Evolutionary conservation across 371 early-diverging fungal species (phyloP).

Genomic region (Umbelopsis sp.): DNA sequence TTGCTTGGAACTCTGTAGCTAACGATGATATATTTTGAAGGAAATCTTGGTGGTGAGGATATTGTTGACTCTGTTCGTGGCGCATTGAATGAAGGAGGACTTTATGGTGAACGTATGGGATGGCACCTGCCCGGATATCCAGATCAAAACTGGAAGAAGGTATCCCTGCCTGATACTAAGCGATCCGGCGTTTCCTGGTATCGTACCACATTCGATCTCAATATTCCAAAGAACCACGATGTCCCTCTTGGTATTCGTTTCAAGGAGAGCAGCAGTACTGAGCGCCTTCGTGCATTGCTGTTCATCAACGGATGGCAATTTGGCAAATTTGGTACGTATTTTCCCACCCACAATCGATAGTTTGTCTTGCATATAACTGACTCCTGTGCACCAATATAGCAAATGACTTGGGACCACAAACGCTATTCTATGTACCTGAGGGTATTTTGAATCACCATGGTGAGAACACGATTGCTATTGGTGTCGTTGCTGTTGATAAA

Average conservation of each 20-base stretch:
- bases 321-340: constrained; percentile 9
- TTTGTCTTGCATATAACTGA: no score
- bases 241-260: constrained; percentile 22
- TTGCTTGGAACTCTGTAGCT: not conserved
- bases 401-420: constrained; percentile 31
- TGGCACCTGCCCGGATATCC: constrained; percentile 22
- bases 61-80: constrained; percentile 19
- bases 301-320: constrained; percentile 36
- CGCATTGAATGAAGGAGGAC: constrained; percentile 22
- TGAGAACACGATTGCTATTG: constrained; percentile 27
- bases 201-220: constrained; percentile 20
- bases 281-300: constrained; percentile 24
- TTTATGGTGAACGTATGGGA: constrained; percentile 21
- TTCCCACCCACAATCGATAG: no score
- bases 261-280: constrained; percentile 16
- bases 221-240: constrained; percentile 18
- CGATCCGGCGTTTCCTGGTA: constrained; percentile 24
- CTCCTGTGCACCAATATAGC: not conserved
- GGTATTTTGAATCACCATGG: constrained; percentile 33
- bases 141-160: constrained; percentile 1
- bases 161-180: not conserved
- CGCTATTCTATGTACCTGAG: constrained; percentile 24
- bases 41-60: constrained; percentile 21
- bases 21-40: not conserved
- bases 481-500: constrained; percentile 26